Conservation (phyloP, 495 filamentous ascomycete species). For the Podospora didyma region DNA sequence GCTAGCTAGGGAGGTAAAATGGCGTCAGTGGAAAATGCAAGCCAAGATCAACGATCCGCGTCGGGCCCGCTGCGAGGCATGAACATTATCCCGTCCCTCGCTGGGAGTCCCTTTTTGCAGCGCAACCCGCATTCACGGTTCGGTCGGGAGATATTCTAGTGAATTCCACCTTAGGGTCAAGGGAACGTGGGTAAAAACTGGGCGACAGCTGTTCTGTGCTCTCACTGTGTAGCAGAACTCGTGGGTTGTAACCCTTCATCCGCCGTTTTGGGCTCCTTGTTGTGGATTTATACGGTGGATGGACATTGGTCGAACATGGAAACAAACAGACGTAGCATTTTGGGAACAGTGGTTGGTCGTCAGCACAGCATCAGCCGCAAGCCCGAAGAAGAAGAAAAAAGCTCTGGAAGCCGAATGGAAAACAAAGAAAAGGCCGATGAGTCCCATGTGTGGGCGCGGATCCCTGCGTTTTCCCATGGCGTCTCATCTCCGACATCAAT, state of each 20-base stretch:
- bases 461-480: constrained; percentile 23
- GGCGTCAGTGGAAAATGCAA: background rate
- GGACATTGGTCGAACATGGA: too few relatives aligned
- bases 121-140: background rate
- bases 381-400: too few relatives aligned
- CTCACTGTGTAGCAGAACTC: too few relatives aligned
- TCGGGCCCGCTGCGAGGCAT: background rate
- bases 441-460: constrained; percentile 3
- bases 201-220: too few relatives aligned
- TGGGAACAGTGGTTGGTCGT: too few relatives aligned
- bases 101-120: background rate
- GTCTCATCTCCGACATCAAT: constrained; percentile 36
- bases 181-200: too few relatives aligned
- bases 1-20: background rate
- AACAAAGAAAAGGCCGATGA: background rate
- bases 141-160: background rate
- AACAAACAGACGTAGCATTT: too few relatives aligned
- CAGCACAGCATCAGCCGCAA: too few relatives aligned
- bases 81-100: background rate
- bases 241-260: too few relatives aligned
- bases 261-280: too few relatives aligned
- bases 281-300: too few relatives aligned
- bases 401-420: background rate
- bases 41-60: constrained; percentile 1
- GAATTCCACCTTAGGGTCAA: too few relatives aligned